Conservation (phyloP, 2,329 filamentous ascomycete species). For the Aureobasidium sp. region DNA sequence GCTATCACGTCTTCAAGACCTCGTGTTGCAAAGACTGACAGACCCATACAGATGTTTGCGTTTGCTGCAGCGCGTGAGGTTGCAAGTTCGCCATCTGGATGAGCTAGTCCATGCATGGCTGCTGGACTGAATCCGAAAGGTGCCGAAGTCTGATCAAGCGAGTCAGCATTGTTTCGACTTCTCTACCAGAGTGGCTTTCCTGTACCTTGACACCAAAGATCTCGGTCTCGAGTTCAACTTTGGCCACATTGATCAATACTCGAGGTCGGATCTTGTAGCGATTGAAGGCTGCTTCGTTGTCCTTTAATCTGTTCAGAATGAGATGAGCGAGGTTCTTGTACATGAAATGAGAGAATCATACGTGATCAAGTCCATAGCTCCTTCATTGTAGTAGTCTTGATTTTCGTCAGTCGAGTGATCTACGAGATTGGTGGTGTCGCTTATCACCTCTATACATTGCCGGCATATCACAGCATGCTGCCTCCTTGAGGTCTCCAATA, state of each 20-base stretch:
- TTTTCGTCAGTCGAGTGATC: not conserved
- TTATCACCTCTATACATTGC: not conserved
- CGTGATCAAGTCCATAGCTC: constrained; percentile 17
- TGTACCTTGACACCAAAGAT: constrained; percentile 33
- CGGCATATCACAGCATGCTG: constrained; percentile 5
- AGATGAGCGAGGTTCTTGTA: not conserved
- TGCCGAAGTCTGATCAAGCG: not conserved
- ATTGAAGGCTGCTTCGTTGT: constrained; percentile 43
- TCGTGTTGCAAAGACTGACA: constrained; percentile 40
- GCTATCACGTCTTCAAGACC: constrained; percentile 39
- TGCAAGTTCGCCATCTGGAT: constrained; percentile 41
- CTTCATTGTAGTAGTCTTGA: constrained; percentile 19
- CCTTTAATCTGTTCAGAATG: constrained; percentile 1
- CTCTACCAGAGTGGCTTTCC: accelerated
- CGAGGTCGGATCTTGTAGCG: constrained; percentile 27
- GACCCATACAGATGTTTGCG: constrained; percentile 35
- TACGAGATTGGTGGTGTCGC: accelerated
- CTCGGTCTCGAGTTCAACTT: constrained; percentile 30
- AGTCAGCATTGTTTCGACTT: constrained; percentile 19
- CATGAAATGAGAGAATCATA: not conserved
- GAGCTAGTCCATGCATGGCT: constrained; percentile 42
- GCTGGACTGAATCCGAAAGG: constrained; percentile 45
- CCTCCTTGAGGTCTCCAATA: constrained; percentile 7
- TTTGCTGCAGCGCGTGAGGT: constrained; percentile 38
- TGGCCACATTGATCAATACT: constrained; percentile 25